Conservation (phyloP, 208 protist genomes). For the Naegleria lovaniensis region DNA sequence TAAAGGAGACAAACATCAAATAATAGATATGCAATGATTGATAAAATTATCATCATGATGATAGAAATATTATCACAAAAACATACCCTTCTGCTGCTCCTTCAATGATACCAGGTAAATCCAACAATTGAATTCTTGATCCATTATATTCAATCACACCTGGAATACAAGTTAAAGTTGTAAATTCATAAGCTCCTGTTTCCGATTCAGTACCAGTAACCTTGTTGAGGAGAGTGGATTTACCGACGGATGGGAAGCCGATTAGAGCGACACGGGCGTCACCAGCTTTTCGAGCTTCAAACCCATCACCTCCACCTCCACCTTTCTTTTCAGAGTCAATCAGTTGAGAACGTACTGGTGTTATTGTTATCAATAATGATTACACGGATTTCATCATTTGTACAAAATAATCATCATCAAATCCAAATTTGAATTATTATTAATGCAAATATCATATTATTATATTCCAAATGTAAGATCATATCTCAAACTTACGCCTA, state of each 20-base stretch:
- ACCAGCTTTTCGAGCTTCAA: conserved; percentile 93
- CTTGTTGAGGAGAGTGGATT: conserved; percentile 93
- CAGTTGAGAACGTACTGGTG: conserved; percentile 5
- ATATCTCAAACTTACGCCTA: conserved; percentile 88
- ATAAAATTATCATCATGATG: too few relatives aligned
- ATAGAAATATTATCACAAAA: not conserved
- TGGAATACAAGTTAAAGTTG: conserved; percentile 96
- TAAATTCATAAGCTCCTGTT: conserved; percentile 97
- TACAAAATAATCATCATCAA: not conserved
- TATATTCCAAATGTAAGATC: too few relatives aligned
- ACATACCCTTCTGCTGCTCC: conserved; percentile 90
- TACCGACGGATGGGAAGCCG: conserved; percentile 95
- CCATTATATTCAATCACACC: conserved; percentile 89
- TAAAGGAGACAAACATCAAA: too few relatives aligned
- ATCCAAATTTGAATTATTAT: not conserved
- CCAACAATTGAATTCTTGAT: conserved; percentile 86
- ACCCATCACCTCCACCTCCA: conserved; percentile 79
- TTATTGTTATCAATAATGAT: not conserved
- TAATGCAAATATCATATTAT: too few relatives aligned
- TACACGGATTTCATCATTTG: too few relatives aligned
- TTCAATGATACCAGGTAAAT: conserved; percentile 97
- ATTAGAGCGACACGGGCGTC: conserved; percentile 71
- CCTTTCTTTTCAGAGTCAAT: conserved; percentile 7
- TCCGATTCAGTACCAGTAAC: conserved; percentile 92
- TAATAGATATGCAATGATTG: too few relatives aligned